Evolutionary conservation across 306 rosid genomes (phyloP).

Genomic region (Quercus agrifolia): DNA sequence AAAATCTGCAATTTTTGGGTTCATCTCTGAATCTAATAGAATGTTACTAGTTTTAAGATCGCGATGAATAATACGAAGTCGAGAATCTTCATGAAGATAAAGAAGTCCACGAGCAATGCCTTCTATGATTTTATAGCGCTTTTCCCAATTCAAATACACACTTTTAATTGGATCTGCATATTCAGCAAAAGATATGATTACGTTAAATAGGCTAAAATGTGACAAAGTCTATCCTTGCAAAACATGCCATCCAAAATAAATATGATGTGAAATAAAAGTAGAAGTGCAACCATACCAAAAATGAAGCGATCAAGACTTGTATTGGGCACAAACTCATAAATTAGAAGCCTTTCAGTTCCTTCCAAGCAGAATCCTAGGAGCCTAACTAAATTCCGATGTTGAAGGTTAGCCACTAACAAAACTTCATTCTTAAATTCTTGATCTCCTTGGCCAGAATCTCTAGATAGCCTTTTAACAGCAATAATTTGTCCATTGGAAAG

Average conservation of each 20-base stretch:
- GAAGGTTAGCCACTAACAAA: background rate
- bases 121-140: background rate
- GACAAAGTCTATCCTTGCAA: background rate
- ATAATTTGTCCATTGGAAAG: background rate
- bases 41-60: background rate
- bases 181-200: background rate
- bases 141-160: background rate
- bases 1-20: background rate
- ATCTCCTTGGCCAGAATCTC: background rate
- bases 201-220: background rate
- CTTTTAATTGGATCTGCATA: background rate
- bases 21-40: background rate
- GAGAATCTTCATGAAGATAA: background rate
- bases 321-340: background rate
- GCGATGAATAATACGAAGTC: background rate
- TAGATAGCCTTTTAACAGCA: background rate
- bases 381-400: background rate
- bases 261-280: background rate
- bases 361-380: background rate
- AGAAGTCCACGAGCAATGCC: background rate
- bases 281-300: background rate
- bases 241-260: background rate
- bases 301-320: background rate
- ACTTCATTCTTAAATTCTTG: background rate
- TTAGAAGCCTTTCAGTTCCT: background rate